Percentiles rank a stretch among this genome's conserved stretches.
phyloP scores from a whole-genome alignment of 1,139 yeast species.

The Zygoascus hellenicus region DNA sequence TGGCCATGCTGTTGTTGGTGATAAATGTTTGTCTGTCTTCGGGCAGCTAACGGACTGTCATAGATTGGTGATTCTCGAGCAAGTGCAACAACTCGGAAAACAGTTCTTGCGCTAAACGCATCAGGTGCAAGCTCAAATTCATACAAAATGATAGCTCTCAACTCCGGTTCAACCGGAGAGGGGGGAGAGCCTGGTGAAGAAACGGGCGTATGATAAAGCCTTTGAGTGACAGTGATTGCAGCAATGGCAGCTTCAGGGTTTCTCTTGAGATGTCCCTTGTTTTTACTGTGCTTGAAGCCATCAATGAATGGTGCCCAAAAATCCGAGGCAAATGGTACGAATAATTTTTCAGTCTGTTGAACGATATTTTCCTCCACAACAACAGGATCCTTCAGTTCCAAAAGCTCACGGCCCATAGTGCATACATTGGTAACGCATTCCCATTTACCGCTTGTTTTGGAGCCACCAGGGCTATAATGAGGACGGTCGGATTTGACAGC shows the following conservation, averaged over 20 bases:
- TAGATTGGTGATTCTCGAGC: constrained; percentile 12
- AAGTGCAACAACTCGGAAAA: constrained; percentile 28
- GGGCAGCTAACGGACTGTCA: constrained; percentile 9
- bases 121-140: constrained; percentile 35
- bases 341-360: constrained; percentile 31
- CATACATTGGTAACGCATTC: constrained; percentile 30
- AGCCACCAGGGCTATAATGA: constrained; percentile 5
- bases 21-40: not conserved
- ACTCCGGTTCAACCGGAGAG: constrained; percentile 11
- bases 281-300: constrained; percentile 26
- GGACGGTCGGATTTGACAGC: constrained; percentile 14
- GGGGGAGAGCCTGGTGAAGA: not conserved
- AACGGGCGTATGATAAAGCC: constrained; percentile 16
- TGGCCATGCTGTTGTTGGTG: not conserved
- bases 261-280: constrained; percentile 18
- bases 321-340: constrained; percentile 35
- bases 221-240: constrained; percentile 35
- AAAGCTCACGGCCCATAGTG: constrained; percentile 31
- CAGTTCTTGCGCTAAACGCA: constrained; percentile 33
- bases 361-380: constrained; percentile 23
- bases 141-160: constrained; percentile 31
- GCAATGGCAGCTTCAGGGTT: constrained; percentile 32
- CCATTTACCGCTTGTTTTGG: constrained; percentile 21
- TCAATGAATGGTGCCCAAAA: constrained; percentile 37
- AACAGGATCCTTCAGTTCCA: constrained; percentile 28